A percentile compares a stretch with the other conserved stretches of the same genome.
Evolutionary conservation across 1,284 basidiomycete genomes (phyloP).

Genomic region (Rhodotorula glutinis): DNA sequence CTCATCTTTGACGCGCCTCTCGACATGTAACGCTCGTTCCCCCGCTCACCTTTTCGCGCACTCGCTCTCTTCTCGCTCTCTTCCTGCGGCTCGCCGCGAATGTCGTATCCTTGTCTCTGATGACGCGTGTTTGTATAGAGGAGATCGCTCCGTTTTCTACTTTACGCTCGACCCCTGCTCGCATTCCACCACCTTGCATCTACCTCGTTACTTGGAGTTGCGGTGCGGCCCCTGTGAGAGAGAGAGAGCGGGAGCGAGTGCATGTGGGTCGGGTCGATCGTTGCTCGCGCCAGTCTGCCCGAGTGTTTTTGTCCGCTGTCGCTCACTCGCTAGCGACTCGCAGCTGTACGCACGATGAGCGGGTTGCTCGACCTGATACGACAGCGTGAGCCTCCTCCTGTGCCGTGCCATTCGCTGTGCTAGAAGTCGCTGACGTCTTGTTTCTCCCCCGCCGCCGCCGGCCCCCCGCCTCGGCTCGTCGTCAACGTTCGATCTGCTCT

Average conservation of each 20-base stretch:
- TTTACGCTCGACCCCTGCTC: not conserved
- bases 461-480: conserved; percentile 3
- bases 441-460: not conserved
- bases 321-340: not conserved
- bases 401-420: too few species aligned
- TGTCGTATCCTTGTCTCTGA: too few species aligned
- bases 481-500: not conserved
- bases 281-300: not conserved
- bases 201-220: not conserved
- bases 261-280: too few species aligned
- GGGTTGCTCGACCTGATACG: conserved; percentile 8
- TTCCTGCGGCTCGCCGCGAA: not conserved
- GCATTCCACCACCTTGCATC: not conserved
- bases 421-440: conserved; percentile 6
- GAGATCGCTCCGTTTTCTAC: not conserved
- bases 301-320: not conserved
- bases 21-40: not conserved
- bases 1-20: conserved; percentile 18
- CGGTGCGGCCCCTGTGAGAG: too few species aligned
- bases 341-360: not conserved
- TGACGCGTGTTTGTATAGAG: too few species aligned
- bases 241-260: too few species aligned
- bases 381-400: conserved; percentile 1
- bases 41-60: not conserved
- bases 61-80: not conserved